Base-by-base conservation (phyloP, 108 stramenopile genomes). In the Schizochytrium sp. region DNA sequence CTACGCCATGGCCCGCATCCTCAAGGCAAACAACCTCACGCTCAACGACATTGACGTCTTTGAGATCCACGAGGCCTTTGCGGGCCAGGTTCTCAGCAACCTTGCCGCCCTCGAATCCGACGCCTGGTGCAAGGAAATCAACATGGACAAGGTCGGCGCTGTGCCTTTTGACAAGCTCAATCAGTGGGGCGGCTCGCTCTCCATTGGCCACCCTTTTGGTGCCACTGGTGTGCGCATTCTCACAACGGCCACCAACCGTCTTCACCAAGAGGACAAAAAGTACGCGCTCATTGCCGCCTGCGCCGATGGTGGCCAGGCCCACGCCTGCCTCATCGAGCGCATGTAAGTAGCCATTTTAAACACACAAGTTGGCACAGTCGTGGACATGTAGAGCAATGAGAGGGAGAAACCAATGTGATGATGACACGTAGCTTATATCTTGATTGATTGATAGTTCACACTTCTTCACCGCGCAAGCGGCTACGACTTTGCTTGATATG, bases 31-130 rank as follows among this genome's bases (percentile, higher is more conserved):
- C 90, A 96, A 96, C 59, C 90, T 98, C 87, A 90, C 92, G 29
- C 87, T 97, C 21, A 92, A 93, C 51, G 97, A 98, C 72, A 95
- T 97, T 16, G 69, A 71, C 87, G 98, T 98, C 18, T 97, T 97
- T 87, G 99, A 99, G 94, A 97, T 99, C 76, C 99, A 99, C 90
- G 99, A 99, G 93, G 99, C 99, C 55, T 99, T 99, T 93, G 99
- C 99, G 43, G 99, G 99, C 48, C 97, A 99, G 94, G 96, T 99
- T 83, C 94, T 99, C 23, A 93, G 96, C 83, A 99, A 99, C 89
- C 92, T 99, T 48, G 92, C 91, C 3, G 99, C 99, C 59, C 97
- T 99, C 97, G 91, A 95, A 87, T 96, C 96, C 5, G 96, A 97
- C 88, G 92, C 92, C 87, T 99, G 98, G 90, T 55, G 87, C 88